Conservation (phyloP, 768 basidiomycete genomes). For the Lactarius psammicola region DNA sequence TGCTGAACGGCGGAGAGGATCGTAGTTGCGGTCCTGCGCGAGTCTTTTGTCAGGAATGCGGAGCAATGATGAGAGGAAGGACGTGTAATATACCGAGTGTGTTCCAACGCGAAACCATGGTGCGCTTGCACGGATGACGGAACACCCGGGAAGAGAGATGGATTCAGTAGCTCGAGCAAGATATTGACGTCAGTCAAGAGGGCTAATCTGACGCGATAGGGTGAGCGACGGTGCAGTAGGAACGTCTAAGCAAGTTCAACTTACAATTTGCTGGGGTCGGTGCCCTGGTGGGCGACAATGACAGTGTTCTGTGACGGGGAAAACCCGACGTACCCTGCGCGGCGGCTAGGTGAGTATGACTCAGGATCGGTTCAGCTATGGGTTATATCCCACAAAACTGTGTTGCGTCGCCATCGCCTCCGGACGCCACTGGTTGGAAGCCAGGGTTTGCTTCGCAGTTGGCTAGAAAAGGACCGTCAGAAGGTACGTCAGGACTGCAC, state of each 20-base stretch:
- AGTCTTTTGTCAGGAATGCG: neutral
- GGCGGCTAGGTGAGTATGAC: neutral
- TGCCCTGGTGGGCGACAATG: slow-evolving; percentile 43
- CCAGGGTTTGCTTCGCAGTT: slow-evolving; percentile 48
- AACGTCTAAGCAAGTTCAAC: slow-evolving; percentile 1
- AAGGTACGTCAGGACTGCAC: neutral
- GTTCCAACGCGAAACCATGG: slow-evolving; percentile 46
- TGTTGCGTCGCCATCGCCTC: slow-evolving; percentile 43
- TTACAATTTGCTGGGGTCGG: slow-evolving; percentile 36
- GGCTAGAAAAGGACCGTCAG: slow-evolving; percentile 31
- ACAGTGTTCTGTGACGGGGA: slow-evolving; percentile 40
- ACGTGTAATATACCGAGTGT: slow-evolving; percentile 41
- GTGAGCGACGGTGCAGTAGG: neutral
- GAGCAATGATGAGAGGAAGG: neutral
- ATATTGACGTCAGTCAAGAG: slow-evolving; percentile 46
- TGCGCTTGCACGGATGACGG: slow-evolving; percentile 44
- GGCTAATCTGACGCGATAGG: slow-evolving; percentile 34
- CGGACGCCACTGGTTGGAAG: slow-evolving; percentile 49
- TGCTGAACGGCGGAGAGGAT: slow-evolving; percentile 3
- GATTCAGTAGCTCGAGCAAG: slow-evolving; percentile 36
- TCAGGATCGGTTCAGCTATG: neutral
- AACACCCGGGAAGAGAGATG: slow-evolving; percentile 52
- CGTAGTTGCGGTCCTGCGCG: slow-evolving; percentile 6
- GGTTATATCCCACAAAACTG: slow-evolving; percentile 43
- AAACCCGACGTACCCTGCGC: slow-evolving; percentile 53